These are phyloP conservation scores for Leccinum subtestaceum DNA, from an alignment of 768 basidiomycete genomes.

Conservation along the genomic window DNA sequence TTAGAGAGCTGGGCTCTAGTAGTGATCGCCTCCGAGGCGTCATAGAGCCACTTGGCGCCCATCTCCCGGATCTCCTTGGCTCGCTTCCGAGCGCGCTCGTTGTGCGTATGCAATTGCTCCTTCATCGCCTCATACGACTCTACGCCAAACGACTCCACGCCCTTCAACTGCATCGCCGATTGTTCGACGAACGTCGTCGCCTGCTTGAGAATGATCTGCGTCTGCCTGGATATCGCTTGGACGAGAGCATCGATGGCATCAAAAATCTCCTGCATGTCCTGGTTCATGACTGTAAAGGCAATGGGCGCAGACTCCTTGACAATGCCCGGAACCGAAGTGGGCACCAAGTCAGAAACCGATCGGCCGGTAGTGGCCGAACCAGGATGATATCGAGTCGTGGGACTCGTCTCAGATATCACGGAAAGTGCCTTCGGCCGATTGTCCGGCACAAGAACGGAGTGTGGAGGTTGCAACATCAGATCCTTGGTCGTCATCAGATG, in stretches of 20 bases:
- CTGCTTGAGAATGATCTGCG: constrained; percentile 23
- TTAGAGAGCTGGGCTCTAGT: constrained; percentile 43
- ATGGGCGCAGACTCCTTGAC: constrained; percentile 48
- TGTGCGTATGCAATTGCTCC: constrained; percentile 45
- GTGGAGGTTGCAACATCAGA: constrained; percentile 35
- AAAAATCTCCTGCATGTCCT: constrained; percentile 55
- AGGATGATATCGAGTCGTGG: constrained; percentile 7
- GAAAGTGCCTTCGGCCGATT: constrained; percentile 30
- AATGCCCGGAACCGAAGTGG: constrained; percentile 46
- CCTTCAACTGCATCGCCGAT: constrained; percentile 34
- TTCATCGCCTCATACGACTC: constrained; percentile 38
- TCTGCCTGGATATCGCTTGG: constrained; percentile 48
- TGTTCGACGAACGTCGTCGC: constrained; percentile 44
- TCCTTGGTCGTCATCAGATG: constrained; percentile 32
- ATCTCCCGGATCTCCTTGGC: constrained; percentile 52
- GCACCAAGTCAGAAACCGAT: constrained; percentile 26
- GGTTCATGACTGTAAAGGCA: constrained; percentile 42
- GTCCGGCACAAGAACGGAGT: constrained; percentile 23
- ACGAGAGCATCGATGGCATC: constrained; percentile 59
- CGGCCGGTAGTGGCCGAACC: constrained; percentile 16
- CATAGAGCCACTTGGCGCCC: constrained; percentile 45
- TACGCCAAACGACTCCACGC: constrained; percentile 34
- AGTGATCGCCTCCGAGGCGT: constrained; percentile 41
- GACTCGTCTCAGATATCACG: constrained; percentile 21
- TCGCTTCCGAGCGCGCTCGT: constrained; percentile 50